phyloP scores from a whole-genome alignment of 768 basidiomycete species.

The Trametes coccinea region DNA sequence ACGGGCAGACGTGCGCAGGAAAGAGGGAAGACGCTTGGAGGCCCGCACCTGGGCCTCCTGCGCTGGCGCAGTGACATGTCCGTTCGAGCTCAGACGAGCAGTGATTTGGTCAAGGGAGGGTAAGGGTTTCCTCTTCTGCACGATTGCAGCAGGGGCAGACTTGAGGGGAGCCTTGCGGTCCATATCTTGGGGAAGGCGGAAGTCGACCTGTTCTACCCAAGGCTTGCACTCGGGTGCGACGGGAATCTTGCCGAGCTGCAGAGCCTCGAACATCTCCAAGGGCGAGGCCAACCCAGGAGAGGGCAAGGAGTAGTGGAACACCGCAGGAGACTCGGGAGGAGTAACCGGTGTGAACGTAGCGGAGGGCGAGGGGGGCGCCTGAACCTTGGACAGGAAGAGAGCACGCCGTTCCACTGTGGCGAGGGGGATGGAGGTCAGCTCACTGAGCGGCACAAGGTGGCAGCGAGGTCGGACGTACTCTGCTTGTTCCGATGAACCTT shows the following conservation, averaged over 20 bases:
- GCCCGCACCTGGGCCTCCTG: conserved; percentile 25
- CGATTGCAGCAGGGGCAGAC: conserved; percentile 18
- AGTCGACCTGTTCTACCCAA: conserved; percentile 72
- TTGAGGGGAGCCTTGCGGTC: conserved; percentile 18
- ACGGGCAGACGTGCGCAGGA: conserved; percentile 27
- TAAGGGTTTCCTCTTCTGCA: conserved; percentile 33
- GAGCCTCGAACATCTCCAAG: conserved; percentile 54
- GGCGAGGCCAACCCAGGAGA: conserved; percentile 69
- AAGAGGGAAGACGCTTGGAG: conserved; percentile 37
- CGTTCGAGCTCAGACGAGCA: conserved; percentile 53
- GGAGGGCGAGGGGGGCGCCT: conserved; percentile 63
- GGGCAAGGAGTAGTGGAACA: conserved; percentile 69
- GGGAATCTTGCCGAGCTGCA: conserved; percentile 29
- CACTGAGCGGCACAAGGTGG: background rate
- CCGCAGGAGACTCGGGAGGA: conserved; percentile 67
- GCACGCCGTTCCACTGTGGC: conserved; percentile 58
- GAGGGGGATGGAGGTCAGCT: conserved; percentile 1
- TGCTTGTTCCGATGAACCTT: conserved; percentile 75
- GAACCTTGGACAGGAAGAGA: conserved; percentile 71
- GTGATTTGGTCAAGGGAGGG: conserved; percentile 81
- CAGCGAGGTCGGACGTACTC: conserved; percentile 44
- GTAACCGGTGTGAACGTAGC: conserved; percentile 60
- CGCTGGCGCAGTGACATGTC: conserved; percentile 30
- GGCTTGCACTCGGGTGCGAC: conserved; percentile 34
- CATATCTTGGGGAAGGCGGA: conserved; percentile 40